Conservation (phyloP, 768 basidiomycete species). For the Rhizopogon vulgaris region DNA sequence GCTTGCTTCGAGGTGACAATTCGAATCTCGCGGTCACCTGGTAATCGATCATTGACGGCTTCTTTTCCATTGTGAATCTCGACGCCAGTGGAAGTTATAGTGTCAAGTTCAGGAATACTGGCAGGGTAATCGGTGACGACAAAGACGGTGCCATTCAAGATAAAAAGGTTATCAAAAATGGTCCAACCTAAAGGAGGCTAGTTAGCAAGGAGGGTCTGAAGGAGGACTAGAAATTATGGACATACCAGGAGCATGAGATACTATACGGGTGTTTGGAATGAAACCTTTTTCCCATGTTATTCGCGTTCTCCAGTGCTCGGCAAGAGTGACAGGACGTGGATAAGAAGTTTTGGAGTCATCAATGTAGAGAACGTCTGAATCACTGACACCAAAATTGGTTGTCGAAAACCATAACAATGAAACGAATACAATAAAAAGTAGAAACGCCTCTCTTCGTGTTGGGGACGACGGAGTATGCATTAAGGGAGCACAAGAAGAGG, state of each 20-base stretch:
- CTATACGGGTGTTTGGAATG: constrained; percentile 57
- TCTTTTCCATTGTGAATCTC: constrained; percentile 52
- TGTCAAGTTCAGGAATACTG: constrained; percentile 54
- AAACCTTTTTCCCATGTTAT: constrained; percentile 32
- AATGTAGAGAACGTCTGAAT: constrained; percentile 4
- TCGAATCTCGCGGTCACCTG: constrained; percentile 73
- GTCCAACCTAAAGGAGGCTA: constrained; percentile 66
- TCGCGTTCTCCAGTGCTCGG: constrained; percentile 25
- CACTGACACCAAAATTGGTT: constrained; percentile 5
- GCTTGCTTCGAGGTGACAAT: constrained; percentile 70
- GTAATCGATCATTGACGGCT: constrained; percentile 54
- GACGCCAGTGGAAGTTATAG: constrained; percentile 67
- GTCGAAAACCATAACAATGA: constrained; percentile 41
- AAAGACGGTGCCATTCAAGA: constrained; percentile 76
- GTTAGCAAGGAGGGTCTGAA: background rate
- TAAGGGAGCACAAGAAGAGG: background rate
- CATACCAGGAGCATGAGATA: constrained; percentile 73
- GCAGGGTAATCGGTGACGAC: constrained; percentile 73
- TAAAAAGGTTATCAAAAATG: constrained; percentile 76
- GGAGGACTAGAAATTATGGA: background rate
- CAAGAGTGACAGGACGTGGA: constrained; percentile 7
- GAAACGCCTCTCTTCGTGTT: constrained; percentile 48
- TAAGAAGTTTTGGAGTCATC: constrained; percentile 1
- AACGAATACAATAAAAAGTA: constrained; percentile 45
- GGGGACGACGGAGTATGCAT: constrained; percentile 28